These are phyloP conservation scores for Astraeus odoratus DNA, from an alignment of 768 basidiomycete species.

Conservation along the genomic window DNA sequence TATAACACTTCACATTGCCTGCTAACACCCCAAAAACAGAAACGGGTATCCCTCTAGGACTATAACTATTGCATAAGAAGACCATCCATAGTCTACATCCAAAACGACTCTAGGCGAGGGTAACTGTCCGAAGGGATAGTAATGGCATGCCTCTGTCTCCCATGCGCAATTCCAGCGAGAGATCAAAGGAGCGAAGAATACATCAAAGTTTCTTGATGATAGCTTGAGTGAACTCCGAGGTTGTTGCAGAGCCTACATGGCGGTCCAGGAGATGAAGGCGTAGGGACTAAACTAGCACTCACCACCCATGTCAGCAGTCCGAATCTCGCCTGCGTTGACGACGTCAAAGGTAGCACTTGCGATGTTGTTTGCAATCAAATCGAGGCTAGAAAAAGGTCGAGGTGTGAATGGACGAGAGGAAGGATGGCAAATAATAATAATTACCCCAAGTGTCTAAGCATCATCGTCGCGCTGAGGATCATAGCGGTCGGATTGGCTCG, in stretches of 20 bases:
- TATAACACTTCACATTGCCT: too few relatives aligned
- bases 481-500: conserved; percentile 96
- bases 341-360: conserved; percentile 90
- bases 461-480: conserved; percentile 95
- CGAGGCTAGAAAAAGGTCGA: conserved; percentile 51
- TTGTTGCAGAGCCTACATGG: conserved; percentile 70
- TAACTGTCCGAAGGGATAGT: too few relatives aligned
- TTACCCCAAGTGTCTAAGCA: conserved; percentile 93
- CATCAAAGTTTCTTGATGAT: conserved; percentile 73
- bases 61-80: too few relatives aligned
- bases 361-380: conserved; percentile 89
- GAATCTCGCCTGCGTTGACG: conserved; percentile 79
- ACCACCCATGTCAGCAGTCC: conserved; percentile 96
- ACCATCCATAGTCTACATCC: too few relatives aligned
- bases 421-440: conserved; percentile 15
- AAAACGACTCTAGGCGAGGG: too few relatives aligned
- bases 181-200: not conserved
- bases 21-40: too few relatives aligned
- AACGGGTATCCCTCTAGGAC: too few relatives aligned
- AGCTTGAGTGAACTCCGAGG: conserved; percentile 91
- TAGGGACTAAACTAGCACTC: conserved; percentile 24
- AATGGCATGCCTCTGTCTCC: too few relatives aligned
- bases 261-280: not conserved
- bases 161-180: too few relatives aligned
- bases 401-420: too few relatives aligned